phyloP scores from a whole-genome alignment of 805 yeast genomes.

The Wickerhamiella cacticola region DNA sequence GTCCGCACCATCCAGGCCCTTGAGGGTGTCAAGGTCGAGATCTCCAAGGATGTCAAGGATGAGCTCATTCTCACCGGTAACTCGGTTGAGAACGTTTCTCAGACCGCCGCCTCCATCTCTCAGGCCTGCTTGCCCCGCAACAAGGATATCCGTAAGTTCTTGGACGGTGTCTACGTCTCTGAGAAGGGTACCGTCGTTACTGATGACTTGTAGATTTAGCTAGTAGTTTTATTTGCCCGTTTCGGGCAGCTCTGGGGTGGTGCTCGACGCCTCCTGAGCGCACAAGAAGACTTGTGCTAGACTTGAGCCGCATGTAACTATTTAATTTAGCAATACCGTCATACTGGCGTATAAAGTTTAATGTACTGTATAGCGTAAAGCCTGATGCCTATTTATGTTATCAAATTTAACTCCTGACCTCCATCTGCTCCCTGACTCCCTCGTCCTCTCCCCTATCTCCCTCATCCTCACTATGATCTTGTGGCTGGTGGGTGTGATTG shows the following conservation, averaged over 20 bases:
- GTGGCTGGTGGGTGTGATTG: neutral
- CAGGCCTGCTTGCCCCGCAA: slow-evolving; percentile 97
- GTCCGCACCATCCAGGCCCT: slow-evolving; percentile 77
- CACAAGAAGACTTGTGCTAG: slow-evolving; percentile 10
- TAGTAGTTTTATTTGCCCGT: slow-evolving; percentile 4
- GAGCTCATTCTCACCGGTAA: slow-evolving; percentile 87
- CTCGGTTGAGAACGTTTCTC: slow-evolving; percentile 95
- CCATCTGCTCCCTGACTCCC: no score
- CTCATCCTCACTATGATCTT: neutral
- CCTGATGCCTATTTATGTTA: no score
- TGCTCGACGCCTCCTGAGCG: slow-evolving; percentile 7
- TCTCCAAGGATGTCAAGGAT: slow-evolving; percentile 80
- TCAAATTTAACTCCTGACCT: no score
- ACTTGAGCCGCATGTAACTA: neutral
- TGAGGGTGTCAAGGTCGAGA: slow-evolving; percentile 80
- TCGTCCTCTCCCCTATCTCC: no score
- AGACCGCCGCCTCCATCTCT: slow-evolving; percentile 96
- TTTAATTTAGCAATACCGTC: no score
- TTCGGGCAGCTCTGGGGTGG: slow-evolving; percentile 3
- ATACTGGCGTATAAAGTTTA: no score
- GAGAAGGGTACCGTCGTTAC: slow-evolving; percentile 50
- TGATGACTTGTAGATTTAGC: slow-evolving; percentile 11
- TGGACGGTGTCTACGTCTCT: slow-evolving; percentile 99
- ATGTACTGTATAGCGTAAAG: no score
- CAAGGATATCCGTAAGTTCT: slow-evolving; percentile 99